Conservation (phyloP, 768 basidiomycete species). For the Pisolithus marmoratus region DNA sequence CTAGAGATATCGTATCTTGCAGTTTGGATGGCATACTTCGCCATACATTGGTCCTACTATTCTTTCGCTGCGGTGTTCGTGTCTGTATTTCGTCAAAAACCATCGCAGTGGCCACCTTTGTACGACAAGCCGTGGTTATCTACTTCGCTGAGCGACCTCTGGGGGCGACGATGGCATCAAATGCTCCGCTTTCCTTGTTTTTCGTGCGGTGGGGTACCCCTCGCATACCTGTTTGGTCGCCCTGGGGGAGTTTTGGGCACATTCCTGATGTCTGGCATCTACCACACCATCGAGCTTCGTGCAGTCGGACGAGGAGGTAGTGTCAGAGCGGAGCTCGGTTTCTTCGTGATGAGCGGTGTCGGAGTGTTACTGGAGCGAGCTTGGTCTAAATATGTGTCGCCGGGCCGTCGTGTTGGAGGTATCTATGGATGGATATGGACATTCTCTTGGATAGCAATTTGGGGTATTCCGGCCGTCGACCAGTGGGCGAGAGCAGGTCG, state of each 20-base stretch:
- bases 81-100: constrained; percentile 39
- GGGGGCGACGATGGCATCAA: constrained; percentile 65
- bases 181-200: constrained; percentile 55
- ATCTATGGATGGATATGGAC: constrained; percentile 48
- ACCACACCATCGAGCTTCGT: constrained; percentile 56
- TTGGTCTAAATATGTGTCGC: constrained; percentile 34
- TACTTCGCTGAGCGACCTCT: constrained; percentile 55
- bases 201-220: constrained; percentile 41
- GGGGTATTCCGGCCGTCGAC: constrained; percentile 45
- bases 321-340: constrained; percentile 42
- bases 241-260: constrained; percentile 47
- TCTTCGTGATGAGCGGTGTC: constrained; percentile 51
- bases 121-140: constrained; percentile 53
- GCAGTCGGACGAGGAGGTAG: constrained; percentile 51
- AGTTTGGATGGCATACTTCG: constrained; percentile 40
- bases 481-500: constrained; percentile 23
- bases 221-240: constrained; percentile 41
- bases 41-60: constrained; percentile 41
- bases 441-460: constrained; percentile 41
- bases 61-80: constrained; percentile 39
- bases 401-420: constrained; percentile 41
- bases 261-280: constrained; percentile 51
- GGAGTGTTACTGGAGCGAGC: constrained; percentile 45
- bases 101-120: constrained; percentile 55
- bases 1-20: constrained; percentile 36